phyloP scores from a whole-genome alignment of 2,329 filamentous ascomycete species.

The Pseudocercospora cruenta region DNA sequence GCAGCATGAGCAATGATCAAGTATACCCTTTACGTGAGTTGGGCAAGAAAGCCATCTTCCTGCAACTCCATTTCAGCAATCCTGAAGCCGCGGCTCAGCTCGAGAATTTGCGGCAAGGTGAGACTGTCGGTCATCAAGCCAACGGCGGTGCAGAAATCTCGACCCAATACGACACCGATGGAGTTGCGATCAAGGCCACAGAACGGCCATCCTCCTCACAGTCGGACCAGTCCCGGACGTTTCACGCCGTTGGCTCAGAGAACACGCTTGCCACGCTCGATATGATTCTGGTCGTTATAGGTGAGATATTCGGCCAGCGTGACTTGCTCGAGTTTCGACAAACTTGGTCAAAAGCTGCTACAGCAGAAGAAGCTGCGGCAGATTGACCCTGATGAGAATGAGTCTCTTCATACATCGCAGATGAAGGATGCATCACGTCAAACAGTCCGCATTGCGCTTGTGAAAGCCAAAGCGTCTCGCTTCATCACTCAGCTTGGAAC shows the following conservation, averaged over 20 bases:
- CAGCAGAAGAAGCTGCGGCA: not conserved
- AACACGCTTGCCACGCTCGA: slow-evolving; percentile 69
- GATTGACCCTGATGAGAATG: not conserved
- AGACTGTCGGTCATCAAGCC: not conserved
- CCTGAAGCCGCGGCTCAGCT: slow-evolving; percentile 34
- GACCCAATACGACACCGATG: slow-evolving; percentile 43
- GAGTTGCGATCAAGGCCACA: slow-evolving; percentile 37
- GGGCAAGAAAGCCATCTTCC: slow-evolving; percentile 67
- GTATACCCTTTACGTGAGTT: slow-evolving; percentile 77
- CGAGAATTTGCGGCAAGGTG: slow-evolving; percentile 25
- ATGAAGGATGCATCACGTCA: not conserved
- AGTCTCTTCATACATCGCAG: not conserved
- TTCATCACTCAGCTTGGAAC: not conserved
- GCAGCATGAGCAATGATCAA: slow-evolving; percentile 74
- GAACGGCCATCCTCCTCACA: not conserved
- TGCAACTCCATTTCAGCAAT: slow-evolving; percentile 35
- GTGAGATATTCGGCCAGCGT: slow-evolving; percentile 86
- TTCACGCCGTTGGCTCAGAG: slow-evolving; percentile 11
- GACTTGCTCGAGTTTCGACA: slow-evolving; percentile 76
- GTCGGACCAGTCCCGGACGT: not conserved
- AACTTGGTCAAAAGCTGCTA: slow-evolving; percentile 28
- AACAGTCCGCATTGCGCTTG: not conserved
- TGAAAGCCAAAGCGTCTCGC: not conserved
- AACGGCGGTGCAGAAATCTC: slow-evolving; percentile 25
- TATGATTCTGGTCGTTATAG: slow-evolving; percentile 87